Evolutionary conservation across 1,139 yeast genomes (phyloP), one percentile per base, ranked within the genome.

Genomic region (Suhomyces maxii): DNA sequence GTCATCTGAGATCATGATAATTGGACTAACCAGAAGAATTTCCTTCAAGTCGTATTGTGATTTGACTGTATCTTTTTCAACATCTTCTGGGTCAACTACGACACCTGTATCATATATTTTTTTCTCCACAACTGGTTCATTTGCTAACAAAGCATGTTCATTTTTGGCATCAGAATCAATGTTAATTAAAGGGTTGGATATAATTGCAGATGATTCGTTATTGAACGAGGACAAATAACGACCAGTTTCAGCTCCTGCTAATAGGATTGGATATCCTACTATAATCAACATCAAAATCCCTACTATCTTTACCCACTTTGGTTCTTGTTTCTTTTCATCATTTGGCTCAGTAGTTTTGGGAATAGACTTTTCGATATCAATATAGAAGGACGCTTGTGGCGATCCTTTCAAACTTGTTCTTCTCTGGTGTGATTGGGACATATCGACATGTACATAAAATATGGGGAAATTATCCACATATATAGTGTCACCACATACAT

Each of bases 11-110:
- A 65, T 50, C 8, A 68, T 48, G 10, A 65, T 59, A 18, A 67
- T 58, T 6, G 70, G 62, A 36, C 63, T 59, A 5, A 68, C 57
- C 2, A 68, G 58, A 36, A 68, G 57, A 8, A 68, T 68, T 47
- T 68, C 73, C 40, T 62, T 58, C 42, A 68, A 60, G 37, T 65
- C 69, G 7, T 42, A 36, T 36, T 60, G 59, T 7, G 68, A 44
- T 18, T 36, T 42, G 40, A 39, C 26, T 11, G 42, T 40, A 10
- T 41, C 46, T 8, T 35, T 26, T 10, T 45, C 52, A 2, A 30
- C 39, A 26, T 42, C 42, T 11, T 43, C 49, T 8, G 41, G 10
- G 9, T 32, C 37, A 18, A 18, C 23, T 18, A 18, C 23, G 23
- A 18, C 23, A 18, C 3, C 23, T 18, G 23, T 18, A 18, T 40